phyloP scores from a whole-genome alignment of 1,139 yeast genomes.

The Yamadazyma atmosphaerica region DNA sequence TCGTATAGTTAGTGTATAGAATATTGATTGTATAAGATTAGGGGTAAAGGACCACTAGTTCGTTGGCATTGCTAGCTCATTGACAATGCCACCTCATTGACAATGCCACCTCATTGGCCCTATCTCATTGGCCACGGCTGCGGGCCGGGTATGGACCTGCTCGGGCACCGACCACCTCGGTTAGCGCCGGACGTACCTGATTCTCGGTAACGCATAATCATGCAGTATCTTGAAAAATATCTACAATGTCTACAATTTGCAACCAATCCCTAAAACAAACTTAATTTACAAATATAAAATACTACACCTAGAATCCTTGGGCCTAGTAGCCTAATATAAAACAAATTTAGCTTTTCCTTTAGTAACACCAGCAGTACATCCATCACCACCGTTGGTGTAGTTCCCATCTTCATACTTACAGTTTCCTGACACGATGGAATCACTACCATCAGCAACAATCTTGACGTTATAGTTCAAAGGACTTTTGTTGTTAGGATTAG shows the following conservation, averaged over 20 bases:
- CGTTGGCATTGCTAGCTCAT: too few relatives aligned
- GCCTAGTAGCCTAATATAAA: slow-evolving; percentile 35
- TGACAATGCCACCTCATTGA: too few relatives aligned
- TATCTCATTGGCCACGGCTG: too few relatives aligned
- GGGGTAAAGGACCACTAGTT: too few relatives aligned
- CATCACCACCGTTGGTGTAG: slow-evolving; percentile 62
- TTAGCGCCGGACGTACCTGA: too few relatives aligned
- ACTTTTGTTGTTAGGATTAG: slow-evolving; percentile 71
- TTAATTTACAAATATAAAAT: slow-evolving; percentile 1
- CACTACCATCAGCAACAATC: slow-evolving; percentile 59
- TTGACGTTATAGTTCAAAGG: slow-evolving; percentile 68
- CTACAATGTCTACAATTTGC: neutral
- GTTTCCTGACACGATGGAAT: slow-evolving; percentile 54
- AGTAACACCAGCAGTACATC: slow-evolving; percentile 75
- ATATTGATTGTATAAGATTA: too few relatives aligned
- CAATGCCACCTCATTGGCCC: too few relatives aligned
- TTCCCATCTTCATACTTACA: slow-evolving; percentile 66
- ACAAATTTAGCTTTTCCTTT: slow-evolving; percentile 70
- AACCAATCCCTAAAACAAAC: neutral
- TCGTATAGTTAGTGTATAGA: too few relatives aligned
- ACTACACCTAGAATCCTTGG: neutral
- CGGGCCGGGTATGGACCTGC: too few relatives aligned
- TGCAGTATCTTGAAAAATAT: too few relatives aligned
- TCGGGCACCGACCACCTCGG: too few relatives aligned
- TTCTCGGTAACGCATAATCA: too few relatives aligned